phyloP scores from a whole-genome alignment of 1,284 basidiomycete genomes.

The Puccinia hordei region DNA sequence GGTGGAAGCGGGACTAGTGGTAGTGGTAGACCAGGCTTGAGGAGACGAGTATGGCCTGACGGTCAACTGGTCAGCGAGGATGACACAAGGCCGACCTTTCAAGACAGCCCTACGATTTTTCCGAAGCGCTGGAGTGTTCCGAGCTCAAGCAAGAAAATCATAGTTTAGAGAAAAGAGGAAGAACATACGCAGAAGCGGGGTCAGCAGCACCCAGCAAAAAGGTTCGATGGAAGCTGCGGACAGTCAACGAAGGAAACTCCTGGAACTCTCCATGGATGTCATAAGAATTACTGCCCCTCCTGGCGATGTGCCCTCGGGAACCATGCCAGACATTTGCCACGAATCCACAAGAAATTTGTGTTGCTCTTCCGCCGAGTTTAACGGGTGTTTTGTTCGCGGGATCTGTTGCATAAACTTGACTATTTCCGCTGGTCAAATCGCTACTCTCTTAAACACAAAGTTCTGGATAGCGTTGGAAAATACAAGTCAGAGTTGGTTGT shows the following conservation, averaged over 20 bases:
- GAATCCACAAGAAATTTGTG: conserved; percentile 85
- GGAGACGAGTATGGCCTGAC: conserved; percentile 80
- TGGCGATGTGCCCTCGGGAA: conserved; percentile 56
- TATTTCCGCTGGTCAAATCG: conserved; percentile 42
- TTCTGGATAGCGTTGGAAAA: not conserved
- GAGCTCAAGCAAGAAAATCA: conserved; percentile 1
- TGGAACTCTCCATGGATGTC: conserved; percentile 85
- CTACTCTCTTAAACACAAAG: conserved; percentile 28
- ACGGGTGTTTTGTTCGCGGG: conserved; percentile 77
- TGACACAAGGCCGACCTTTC: conserved; percentile 83
- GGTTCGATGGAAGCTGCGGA: conserved; percentile 89
- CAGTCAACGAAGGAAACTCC: conserved; percentile 74
- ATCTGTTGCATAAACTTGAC: conserved; percentile 59
- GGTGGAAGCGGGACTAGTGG: too few species aligned
- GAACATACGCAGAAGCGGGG: conserved; percentile 73
- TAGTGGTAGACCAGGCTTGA: conserved; percentile 66
- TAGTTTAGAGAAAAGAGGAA: not conserved
- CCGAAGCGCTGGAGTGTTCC: conserved; percentile 4
- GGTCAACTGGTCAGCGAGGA: conserved; percentile 83
- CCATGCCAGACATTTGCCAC: conserved; percentile 63
- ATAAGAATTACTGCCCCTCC: conserved; percentile 69
- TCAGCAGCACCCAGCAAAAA: conserved; percentile 82
- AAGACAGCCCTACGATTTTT: conserved; percentile 67
- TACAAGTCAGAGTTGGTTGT: not conserved
- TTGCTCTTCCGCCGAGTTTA: conserved; percentile 67